Conservation (phyloP, 306 rosid species). For the Cercis canadensis region DNA sequence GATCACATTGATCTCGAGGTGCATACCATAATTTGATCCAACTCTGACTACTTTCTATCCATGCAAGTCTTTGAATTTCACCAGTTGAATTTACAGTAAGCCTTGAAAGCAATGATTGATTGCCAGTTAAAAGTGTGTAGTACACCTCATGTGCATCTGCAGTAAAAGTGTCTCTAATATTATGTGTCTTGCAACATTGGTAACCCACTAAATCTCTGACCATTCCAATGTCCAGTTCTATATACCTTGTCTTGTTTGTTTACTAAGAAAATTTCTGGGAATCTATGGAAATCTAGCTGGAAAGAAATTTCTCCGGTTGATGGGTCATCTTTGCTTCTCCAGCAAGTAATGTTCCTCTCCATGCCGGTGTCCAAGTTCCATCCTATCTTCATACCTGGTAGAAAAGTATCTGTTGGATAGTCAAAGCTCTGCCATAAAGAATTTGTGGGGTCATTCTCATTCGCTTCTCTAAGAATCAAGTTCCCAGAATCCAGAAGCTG, state of each 20-base stretch:
- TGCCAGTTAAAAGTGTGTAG: conserved; percentile 29
- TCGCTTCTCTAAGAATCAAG: conserved; percentile 46
- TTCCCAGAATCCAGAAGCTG: conserved; percentile 58
- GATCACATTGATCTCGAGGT: conserved; percentile 54
- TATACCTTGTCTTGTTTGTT: conserved; percentile 14
- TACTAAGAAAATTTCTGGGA: conserved; percentile 57
- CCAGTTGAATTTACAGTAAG: conserved; percentile 43
- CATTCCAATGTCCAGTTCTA: conserved; percentile 75
- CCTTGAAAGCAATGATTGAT: conserved; percentile 37
- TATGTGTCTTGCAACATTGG: conserved; percentile 45
- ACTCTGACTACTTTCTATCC: conserved; percentile 37
- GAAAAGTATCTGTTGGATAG: conserved; percentile 56
- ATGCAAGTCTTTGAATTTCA: conserved; percentile 33
- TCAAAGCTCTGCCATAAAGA: conserved; percentile 69
- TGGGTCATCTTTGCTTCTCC: conserved; percentile 57
- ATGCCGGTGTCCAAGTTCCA: conserved; percentile 47
- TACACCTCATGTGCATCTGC: conserved; percentile 42
- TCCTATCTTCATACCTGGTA: conserved; percentile 65
- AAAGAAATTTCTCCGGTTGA: conserved; percentile 44
- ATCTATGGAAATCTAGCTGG: conserved; percentile 47
- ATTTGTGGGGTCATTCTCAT: conserved; percentile 29
- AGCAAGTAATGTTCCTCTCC: conserved; percentile 45
- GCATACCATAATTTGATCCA: conserved; percentile 61
- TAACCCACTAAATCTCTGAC: conserved; percentile 51
- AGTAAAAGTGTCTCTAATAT: conserved; percentile 35